These are phyloP conservation scores for Lachnellula occidentalis DNA, from an alignment of 2,329 filamentous ascomycete species.

Conservation along the genomic window DNA sequence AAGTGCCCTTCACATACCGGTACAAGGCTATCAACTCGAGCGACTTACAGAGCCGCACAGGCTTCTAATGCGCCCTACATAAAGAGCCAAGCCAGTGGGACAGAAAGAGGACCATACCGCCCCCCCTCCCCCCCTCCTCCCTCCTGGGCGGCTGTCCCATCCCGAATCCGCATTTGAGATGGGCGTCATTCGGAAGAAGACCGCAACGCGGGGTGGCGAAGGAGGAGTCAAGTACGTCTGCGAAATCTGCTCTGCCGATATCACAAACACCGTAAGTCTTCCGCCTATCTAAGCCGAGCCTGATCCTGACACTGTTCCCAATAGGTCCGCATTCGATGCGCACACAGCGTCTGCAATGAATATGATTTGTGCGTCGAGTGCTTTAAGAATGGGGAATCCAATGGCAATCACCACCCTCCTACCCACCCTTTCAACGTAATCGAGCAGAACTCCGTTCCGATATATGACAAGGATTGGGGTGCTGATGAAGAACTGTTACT, in stretches of 20 bases:
- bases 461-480: constrained; percentile 92
- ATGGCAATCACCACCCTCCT: constrained; percentile 78
- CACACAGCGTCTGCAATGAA: constrained; percentile 70
- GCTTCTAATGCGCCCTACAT: not conserved
- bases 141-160: not conserved
- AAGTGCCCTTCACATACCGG: not conserved
- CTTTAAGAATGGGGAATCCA: constrained; percentile 76
- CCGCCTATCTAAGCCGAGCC: constrained; percentile 4
- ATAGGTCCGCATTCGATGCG: constrained; percentile 91
- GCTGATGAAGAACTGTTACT: constrained; percentile 94
- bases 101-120: not conserved
- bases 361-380: constrained; percentile 97
- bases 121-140: not conserved
- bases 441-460: constrained; percentile 96
- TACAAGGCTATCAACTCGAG: not conserved
- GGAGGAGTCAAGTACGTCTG: constrained; percentile 94
- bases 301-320: constrained; percentile 1
- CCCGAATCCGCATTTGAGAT: constrained; percentile 40
- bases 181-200: constrained; percentile 97
- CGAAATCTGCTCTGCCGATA: constrained; percentile 93
- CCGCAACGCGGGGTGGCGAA: constrained; percentile 75
- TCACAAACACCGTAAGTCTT: constrained; percentile 81
- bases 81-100: not conserved
- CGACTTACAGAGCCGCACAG: not conserved
- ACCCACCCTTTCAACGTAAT: constrained; percentile 90